Evolutionary conservation across 495 filamentous ascomycete species (phyloP).

Genomic region (Hypoxylon subgilvum): DNA sequence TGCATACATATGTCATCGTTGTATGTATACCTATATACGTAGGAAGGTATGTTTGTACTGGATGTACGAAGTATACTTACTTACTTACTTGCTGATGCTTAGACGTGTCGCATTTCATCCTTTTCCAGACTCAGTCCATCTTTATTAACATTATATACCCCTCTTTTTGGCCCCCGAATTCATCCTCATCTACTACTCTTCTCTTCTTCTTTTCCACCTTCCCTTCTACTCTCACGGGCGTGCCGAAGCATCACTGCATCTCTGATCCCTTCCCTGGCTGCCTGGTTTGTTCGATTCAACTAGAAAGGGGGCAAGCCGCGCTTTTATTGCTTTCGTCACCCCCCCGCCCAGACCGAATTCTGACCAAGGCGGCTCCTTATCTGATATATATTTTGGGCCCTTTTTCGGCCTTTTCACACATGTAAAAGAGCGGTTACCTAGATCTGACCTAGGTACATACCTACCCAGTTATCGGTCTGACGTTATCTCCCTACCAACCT

Average conservation of each 20-base stretch:
- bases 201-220: conserved; percentile 20
- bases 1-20: conserved; percentile 30
- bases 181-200: conserved; percentile 24
- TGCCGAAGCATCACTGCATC: conserved; percentile 29
- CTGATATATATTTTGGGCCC: conserved; percentile 18
- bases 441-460: conserved; percentile 10
- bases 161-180: conserved; percentile 39
- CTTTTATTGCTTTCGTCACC: conserved; percentile 29
- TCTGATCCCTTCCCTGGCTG: conserved; percentile 34
- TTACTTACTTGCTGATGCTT: conserved; percentile 2
- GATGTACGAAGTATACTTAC: neutral
- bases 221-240: conserved; percentile 22
- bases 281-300: conserved; percentile 21
- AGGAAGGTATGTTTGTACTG: too few species aligned
- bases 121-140: too few species aligned
- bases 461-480: conserved; percentile 14
- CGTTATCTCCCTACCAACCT: conserved; percentile 21
- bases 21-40: conserved; percentile 7
- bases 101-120: conserved; percentile 36
- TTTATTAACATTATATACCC: conserved; percentile 36
- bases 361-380: conserved; percentile 31
- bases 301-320: conserved; percentile 36
- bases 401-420: too few species aligned
- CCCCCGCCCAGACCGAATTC: conserved; percentile 21
- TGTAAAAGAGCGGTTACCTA: neutral